Evolutionary conservation across 2,329 filamentous ascomycete genomes (phyloP).

Genomic region (Metarhizium rileyi): DNA sequence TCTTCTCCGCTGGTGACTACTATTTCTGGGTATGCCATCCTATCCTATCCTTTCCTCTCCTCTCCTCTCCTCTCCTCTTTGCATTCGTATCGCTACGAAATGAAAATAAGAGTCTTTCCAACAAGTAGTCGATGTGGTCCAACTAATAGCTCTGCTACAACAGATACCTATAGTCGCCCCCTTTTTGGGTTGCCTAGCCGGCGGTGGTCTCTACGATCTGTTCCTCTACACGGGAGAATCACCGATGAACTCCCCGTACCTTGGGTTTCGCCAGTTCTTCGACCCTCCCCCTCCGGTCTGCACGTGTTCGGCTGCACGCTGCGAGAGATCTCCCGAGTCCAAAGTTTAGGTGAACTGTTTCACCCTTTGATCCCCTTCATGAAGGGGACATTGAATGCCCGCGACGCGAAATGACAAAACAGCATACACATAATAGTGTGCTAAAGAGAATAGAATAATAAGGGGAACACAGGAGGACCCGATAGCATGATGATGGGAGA

Average conservation of each 20-base stretch:
- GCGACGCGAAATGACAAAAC: not conserved
- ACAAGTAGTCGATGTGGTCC: too few species aligned
- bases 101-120: not conserved
- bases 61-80: too few species aligned
- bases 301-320: slow-evolving; percentile 26
- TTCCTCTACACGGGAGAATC: slow-evolving; percentile 61
- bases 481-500: too few species aligned
- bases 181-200: slow-evolving; percentile 53
- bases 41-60: too few species aligned
- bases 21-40: slow-evolving; percentile 63
- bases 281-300: slow-evolving; percentile 17
- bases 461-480: too few species aligned
- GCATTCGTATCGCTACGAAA: not conserved
- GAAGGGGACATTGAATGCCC: not conserved
- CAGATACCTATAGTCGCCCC: slow-evolving; percentile 65
- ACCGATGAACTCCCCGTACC: slow-evolving; percentile 57
- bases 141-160: slow-evolving; percentile 18
- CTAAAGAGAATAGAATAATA: not conserved
- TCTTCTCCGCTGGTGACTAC: slow-evolving; percentile 58
- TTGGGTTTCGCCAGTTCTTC: slow-evolving; percentile 47
- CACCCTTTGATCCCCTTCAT: not conserved
- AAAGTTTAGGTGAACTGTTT: slow-evolving; percentile 10
- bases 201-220: slow-evolving; percentile 57
- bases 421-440: not conserved
- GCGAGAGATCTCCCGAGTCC: slow-evolving; percentile 12